These are phyloP conservation scores for Pogostemon cablin DNA, from an alignment of 257 asterid species.

Conservation along the genomic window DNA sequence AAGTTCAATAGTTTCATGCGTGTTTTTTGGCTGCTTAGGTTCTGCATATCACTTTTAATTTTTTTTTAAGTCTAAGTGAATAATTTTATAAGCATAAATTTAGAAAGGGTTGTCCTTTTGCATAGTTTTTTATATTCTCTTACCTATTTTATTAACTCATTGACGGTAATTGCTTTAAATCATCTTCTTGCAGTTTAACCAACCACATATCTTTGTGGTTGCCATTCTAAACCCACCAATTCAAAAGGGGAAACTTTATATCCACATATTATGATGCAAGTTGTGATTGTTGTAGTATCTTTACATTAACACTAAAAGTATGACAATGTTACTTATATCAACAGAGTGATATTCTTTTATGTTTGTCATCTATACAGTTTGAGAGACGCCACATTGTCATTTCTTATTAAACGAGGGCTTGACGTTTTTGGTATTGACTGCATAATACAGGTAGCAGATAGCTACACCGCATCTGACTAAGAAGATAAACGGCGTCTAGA, in stretches of 20 bases:
- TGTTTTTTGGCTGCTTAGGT: conserved; percentile 52
- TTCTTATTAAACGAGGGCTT: neutral
- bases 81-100: neutral
- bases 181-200: conserved; percentile 65
- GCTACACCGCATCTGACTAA: conserved; percentile 50
- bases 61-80: conserved; percentile 4
- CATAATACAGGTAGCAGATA: too few relatives aligned
- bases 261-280: conserved; percentile 94
- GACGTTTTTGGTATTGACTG: too few relatives aligned
- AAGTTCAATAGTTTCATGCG: conserved; percentile 89
- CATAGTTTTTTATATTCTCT: too few relatives aligned
- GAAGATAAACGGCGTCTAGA: conserved; percentile 77
- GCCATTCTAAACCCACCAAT: conserved; percentile 96
- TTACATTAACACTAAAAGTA: neutral
- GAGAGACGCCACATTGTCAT: conserved; percentile 63
- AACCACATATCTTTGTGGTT: conserved; percentile 87
- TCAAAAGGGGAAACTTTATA: conserved; percentile 88
- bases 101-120: too few relatives aligned
- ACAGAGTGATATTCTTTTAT: neutral
- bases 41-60: neutral
- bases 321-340: neutral
- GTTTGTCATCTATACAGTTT: conserved; percentile 47
- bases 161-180: neutral
- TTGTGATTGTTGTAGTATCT: conserved; percentile 29
- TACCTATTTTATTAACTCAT: neutral